phyloP scores from a whole-genome alignment of 768 basidiomycete genomes.

The Tubosaeta brunneosetosa region DNA sequence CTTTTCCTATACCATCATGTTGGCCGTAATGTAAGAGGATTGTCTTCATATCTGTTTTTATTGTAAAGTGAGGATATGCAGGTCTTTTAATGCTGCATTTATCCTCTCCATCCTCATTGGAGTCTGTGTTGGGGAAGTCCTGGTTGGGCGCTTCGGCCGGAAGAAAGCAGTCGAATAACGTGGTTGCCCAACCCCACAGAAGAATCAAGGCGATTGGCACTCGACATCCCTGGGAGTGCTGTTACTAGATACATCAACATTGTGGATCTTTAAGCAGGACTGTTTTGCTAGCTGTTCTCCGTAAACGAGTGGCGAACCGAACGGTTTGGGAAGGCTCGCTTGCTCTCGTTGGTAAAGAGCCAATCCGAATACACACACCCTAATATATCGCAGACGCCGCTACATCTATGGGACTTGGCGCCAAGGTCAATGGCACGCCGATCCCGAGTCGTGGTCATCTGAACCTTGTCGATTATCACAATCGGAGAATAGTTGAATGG shows the following conservation, averaged over 20 bases:
- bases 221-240: not conserved
- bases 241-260: not conserved
- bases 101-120: constrained; percentile 70
- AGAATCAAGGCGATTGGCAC: not conserved
- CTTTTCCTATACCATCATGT: constrained; percentile 70
- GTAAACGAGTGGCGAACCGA: no score
- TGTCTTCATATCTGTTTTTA: not conserved
- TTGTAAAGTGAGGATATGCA: constrained; percentile 29
- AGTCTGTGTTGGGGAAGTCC: constrained; percentile 66
- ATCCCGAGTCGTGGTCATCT: not conserved
- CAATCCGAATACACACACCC: no score
- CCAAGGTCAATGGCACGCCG: no score
- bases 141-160: constrained; percentile 56
- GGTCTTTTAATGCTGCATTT: constrained; percentile 81
- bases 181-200: not conserved
- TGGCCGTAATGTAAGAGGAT: constrained; percentile 66
- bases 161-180: not conserved
- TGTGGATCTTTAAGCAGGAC: no score
- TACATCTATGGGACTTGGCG: no score
- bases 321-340: no score
- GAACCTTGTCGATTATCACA: constrained; percentile 22
- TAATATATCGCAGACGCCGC: no score
- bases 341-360: no score
- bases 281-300: no score
- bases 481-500: constrained; percentile 62